phyloP scores from a whole-genome alignment of 1,284 basidiomycete species.

The Apiotrichum veenhuisii region DNA sequence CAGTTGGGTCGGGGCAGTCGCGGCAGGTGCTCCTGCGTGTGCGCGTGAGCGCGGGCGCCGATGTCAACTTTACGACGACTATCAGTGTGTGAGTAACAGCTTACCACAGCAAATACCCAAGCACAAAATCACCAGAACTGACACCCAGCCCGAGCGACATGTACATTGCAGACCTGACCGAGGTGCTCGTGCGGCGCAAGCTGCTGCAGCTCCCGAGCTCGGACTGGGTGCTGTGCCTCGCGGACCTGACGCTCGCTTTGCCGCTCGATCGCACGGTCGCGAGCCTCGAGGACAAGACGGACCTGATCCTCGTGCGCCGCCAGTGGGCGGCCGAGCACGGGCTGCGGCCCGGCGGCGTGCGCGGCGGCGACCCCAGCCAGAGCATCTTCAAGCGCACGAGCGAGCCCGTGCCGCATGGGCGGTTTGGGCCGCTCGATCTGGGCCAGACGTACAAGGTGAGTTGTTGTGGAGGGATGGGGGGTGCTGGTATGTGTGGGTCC shows the following conservation, averaged over 20 bases:
- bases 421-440: constrained; percentile 57
- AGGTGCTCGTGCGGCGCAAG: constrained; percentile 69
- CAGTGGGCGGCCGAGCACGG: constrained; percentile 64
- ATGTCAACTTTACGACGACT: constrained; percentile 78
- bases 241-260: constrained; percentile 74
- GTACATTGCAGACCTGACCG: constrained; percentile 95
- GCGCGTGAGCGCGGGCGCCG: constrained; percentile 68
- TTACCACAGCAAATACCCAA: too few relatives aligned
- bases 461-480: too few relatives aligned
- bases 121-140: too few relatives aligned
- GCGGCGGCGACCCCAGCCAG: constrained; percentile 79
- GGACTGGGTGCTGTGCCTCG: constrained; percentile 77
- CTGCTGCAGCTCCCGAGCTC: constrained; percentile 68
- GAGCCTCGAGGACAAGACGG: constrained; percentile 78
- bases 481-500: too few relatives aligned
- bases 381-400: constrained; percentile 81
- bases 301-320: constrained; percentile 77
- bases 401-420: constrained; percentile 58
- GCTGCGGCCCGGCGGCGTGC: constrained; percentile 53
- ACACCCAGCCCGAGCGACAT: constrained; percentile 73
- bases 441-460: constrained; percentile 68
- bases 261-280: constrained; percentile 95
- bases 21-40: constrained; percentile 67
- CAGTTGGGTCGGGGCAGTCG: constrained; percentile 7
- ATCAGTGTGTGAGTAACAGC: constrained; percentile 73